These are phyloP conservation scores for Gnetum montanum DNA, from an alignment of 75 land plant genomes.

Conservation along the genomic window DNA sequence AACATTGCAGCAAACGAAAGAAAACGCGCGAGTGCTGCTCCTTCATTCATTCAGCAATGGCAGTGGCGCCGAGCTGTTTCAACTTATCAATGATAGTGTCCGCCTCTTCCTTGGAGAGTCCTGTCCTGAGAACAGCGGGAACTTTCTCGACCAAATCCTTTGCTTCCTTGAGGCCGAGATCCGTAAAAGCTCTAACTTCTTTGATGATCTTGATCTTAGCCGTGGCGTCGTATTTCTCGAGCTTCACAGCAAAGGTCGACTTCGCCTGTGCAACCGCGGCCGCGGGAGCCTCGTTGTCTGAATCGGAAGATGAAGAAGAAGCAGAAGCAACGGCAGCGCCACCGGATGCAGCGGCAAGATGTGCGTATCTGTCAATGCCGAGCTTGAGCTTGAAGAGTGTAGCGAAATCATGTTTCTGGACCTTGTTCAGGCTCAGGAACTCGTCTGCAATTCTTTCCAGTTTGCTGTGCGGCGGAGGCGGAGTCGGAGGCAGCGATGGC, in stretches of 20 bases:
- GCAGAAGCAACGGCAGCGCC: constrained; percentile 17
- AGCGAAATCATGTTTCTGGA: constrained; percentile 43
- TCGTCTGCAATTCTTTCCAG: constrained; percentile 54
- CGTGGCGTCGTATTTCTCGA: constrained; percentile 71
- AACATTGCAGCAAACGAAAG: too few species aligned
- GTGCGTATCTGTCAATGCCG: constrained; percentile 30
- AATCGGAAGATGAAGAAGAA: too few species aligned
- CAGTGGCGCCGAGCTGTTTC: constrained; percentile 68
- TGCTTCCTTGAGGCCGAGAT: constrained; percentile 84
- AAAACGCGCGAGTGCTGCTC: too few species aligned
- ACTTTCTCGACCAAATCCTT: constrained; percentile 82
- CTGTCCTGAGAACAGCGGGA: constrained; percentile 52
- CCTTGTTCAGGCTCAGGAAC: constrained; percentile 30
- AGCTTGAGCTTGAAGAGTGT: constrained; percentile 37
- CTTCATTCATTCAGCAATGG: constrained; percentile 50
- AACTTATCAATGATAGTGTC: constrained; percentile 55
- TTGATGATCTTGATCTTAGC: constrained; percentile 79
- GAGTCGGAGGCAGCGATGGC: constrained; percentile 7
- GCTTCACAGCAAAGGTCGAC: constrained; percentile 64
- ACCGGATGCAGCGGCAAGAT: constrained; percentile 10
- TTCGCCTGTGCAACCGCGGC: too few species aligned
- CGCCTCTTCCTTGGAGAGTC: constrained; percentile 78
- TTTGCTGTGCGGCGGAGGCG: constrained; percentile 22
- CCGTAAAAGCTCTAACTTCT: constrained; percentile 75
- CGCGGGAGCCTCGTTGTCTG: constrained; percentile 37